A percentile compares a stretch with the other conserved stretches of the same genome.
phyloP scores from a whole-genome alignment of 2,329 filamentous ascomycete species.

The Scopulariopsis brevicaulis region DNA sequence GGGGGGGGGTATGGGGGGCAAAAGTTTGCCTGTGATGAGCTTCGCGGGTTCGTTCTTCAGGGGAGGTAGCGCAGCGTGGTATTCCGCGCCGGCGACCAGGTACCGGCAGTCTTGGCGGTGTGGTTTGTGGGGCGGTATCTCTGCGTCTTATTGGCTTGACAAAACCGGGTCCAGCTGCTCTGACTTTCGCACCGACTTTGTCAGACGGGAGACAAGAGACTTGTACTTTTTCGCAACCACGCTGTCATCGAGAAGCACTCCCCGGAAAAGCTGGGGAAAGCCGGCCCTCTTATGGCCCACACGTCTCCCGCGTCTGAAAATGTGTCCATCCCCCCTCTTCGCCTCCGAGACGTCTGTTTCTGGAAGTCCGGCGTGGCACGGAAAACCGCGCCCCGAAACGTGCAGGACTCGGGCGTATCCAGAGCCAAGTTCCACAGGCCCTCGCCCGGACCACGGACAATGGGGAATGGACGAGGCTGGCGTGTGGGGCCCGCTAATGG shows the following conservation, averaged over 20 bases:
- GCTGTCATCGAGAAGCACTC: too few relatives aligned
- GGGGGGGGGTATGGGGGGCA: background rate
- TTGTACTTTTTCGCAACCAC: too few relatives aligned
- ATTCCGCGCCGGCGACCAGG: background rate
- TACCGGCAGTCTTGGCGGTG: background rate
- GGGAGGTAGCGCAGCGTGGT: background rate
- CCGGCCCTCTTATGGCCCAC: too few relatives aligned
- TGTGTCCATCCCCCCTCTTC: too few relatives aligned
- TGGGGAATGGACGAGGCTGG: background rate
- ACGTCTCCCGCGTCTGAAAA: too few relatives aligned
- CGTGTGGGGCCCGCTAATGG: background rate
- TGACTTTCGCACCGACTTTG: too few relatives aligned
- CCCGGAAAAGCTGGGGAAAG: too few relatives aligned
- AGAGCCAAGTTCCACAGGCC: background rate
- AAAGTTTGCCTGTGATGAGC: background rate
- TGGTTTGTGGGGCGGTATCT: background rate
- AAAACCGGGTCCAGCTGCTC: too few relatives aligned
- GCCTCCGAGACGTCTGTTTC: too few relatives aligned
- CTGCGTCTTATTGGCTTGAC: background rate
- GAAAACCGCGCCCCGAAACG: background rate
- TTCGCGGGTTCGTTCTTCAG: background rate
- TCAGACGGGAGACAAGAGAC: too few relatives aligned
- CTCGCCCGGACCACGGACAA: background rate
- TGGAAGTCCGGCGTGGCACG: too few relatives aligned
- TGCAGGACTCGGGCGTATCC: background rate